Evolutionary conservation across 345 rosid species (phyloP).

Genomic region (Citrus sinensis): DVS_A1.0 CM039162.1:27149001-27149500

Average conservation of each 20-base stretch:
- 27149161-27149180: conserved; percentile 10
- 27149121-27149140: conserved; percentile 27
- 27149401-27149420: neutral
- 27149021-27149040: neutral
- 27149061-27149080: neutral
- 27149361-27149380: conserved; percentile 25
- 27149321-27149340: conserved; percentile 10
- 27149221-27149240: conserved; percentile 2
- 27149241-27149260: conserved; percentile 19
- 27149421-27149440: neutral
- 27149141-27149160: neutral
- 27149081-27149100: neutral
- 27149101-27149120: conserved; percentile 18
- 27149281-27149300: conserved; percentile 10
- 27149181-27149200: neutral
- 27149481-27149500: too few relatives aligned
- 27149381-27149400: neutral
- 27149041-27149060: neutral
- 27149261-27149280: conserved; percentile 9
- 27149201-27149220: neutral
- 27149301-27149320: neutral
- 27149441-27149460: neutral
- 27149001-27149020: neutral
- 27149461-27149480: neutral
- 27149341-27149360: conserved; percentile 10